phyloP scores from a whole-genome alignment of 495 filamentous ascomycete genomes.

The Darksidea phi region DNA sequence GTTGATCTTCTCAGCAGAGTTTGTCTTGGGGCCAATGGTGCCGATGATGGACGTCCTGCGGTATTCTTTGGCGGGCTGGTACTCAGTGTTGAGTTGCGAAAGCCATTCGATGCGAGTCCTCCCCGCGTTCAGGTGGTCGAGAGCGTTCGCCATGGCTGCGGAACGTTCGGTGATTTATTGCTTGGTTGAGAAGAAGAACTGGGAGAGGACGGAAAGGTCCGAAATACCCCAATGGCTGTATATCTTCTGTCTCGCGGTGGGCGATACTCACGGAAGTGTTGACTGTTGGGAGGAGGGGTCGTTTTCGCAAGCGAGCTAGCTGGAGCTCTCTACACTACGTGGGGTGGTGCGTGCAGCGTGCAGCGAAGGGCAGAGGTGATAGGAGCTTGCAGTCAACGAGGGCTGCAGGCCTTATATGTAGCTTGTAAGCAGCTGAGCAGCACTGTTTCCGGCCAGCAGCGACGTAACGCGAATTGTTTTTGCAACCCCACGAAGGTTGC shows the following conservation, averaged over 20 bases:
- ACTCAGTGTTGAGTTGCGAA: constrained; percentile 74
- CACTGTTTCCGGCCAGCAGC: not conserved
- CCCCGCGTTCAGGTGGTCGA: constrained; percentile 75
- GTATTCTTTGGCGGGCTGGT: constrained; percentile 77
- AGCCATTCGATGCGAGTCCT: constrained; percentile 90
- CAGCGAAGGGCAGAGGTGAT: not conserved
- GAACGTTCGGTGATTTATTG: not conserved
- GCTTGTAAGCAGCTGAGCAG: not conserved
- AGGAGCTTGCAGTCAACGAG: not conserved
- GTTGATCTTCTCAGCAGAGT: constrained; percentile 95
- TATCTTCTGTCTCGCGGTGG: no score
- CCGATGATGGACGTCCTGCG: constrained; percentile 97
- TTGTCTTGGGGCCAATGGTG: constrained; percentile 99
- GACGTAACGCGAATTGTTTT: constrained; percentile 15
- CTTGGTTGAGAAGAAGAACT: not conserved
- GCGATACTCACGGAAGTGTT: not conserved
- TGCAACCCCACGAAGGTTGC: constrained; percentile 5
- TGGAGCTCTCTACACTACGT: constrained; percentile 18
- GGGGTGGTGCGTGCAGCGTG: constrained; percentile 16
- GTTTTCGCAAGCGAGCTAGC: not conserved
- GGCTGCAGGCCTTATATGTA: not conserved
- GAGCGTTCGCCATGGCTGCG: constrained; percentile 59
- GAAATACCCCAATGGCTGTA: not conserved
- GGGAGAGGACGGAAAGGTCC: not conserved
- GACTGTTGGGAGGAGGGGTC: not conserved